These are phyloP conservation scores for Penicillium coprophilum DNA, from an alignment of 495 filamentous ascomycete genomes.

Conservation along the genomic window DNA sequence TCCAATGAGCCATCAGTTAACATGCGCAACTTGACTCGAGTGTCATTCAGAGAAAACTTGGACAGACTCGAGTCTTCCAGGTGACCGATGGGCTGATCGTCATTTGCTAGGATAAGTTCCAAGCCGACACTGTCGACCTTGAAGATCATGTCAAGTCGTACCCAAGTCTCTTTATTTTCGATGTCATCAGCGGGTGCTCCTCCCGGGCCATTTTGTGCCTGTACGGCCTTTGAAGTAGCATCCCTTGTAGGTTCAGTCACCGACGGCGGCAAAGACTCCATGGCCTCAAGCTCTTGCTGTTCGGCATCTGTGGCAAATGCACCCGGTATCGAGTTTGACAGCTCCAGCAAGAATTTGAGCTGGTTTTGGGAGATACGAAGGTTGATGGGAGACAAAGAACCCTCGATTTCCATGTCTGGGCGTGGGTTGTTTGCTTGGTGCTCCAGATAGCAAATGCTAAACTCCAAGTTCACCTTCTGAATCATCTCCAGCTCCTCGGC, in stretches of 20 bases:
- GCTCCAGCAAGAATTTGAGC: constrained; percentile 79
- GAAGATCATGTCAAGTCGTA: constrained; percentile 90
- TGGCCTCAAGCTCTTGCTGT: constrained; percentile 62
- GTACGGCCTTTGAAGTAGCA: constrained; percentile 38
- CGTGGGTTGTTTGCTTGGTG: constrained; percentile 74
- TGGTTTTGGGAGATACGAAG: constrained; percentile 87
- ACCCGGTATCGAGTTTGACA: constrained; percentile 79
- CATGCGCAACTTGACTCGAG: constrained; percentile 89
- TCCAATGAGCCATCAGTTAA: constrained; percentile 89
- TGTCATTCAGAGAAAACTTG: constrained; percentile 90
- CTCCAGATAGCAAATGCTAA: constrained; percentile 86
- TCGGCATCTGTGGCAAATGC: constrained; percentile 79
- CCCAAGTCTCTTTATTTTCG: constrained; percentile 70
- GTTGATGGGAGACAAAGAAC: constrained; percentile 88
- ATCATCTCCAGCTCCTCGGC: constrained; percentile 92
- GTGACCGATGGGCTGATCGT: constrained; percentile 71
- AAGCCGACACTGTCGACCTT: constrained; percentile 82
- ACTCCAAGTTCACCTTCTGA: constrained; percentile 91
- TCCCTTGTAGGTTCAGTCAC: constrained; percentile 50
- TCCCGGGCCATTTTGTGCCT: constrained; percentile 47
- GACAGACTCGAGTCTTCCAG: constrained; percentile 82
- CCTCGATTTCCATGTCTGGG: constrained; percentile 89
- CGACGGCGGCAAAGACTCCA: constrained; percentile 62
- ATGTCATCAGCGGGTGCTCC: constrained; percentile 59
- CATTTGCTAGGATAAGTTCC: constrained; percentile 77